Evolutionary conservation across 2,329 filamentous ascomycete species (phyloP), one percentile per base, ranked within the genome.

Genomic region (Lecanicillium sp.): DNA sequence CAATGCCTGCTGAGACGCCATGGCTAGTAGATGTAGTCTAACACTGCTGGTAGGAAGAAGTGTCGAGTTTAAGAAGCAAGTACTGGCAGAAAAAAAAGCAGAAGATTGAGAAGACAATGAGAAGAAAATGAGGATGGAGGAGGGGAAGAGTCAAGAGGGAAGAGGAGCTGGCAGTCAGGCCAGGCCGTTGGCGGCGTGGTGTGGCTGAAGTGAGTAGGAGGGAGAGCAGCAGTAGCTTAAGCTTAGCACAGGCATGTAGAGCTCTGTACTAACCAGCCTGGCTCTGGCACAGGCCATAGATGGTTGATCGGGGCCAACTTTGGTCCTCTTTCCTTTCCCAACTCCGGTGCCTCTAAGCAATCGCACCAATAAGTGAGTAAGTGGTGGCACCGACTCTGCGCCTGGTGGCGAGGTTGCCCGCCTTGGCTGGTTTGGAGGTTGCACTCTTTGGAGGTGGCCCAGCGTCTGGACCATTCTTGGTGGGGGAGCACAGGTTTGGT

Each of bases 1-100:
- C 44, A 79, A 52, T 50, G 58, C 57, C 43, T 62, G 62, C 47
- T 67, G 59, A 48, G 62, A 61, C 51, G 63, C 58, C 64, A 67
- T 68, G 45, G 30, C n/a, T 48, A 26, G 6, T 36, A 3, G 17
- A 29, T 35, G 35, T 5, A 26, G 32, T 46, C 5, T 36, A 35
- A 36, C 4, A n/a, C 27, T 30, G 27, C 27, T 8, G 27, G n/a
- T 49, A 24, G 23, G 23, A 27, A 30, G 9, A 20, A n/a, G n/a
- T n/a, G n/a, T n/a, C n/a, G n/a, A n/a, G n/a, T n/a, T n/a, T n/a
- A n/a, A n/a, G n/a, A n/a, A n/a, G n/a, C n/a, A n/a, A n/a, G n/a
- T n/a, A n/a, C n/a, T n/a, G n/a, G n/a, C n/a, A n/a, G 14, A n/a
- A 20, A 30, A 8, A 4, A 27, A 15, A 21, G 7, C 15, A 15